Evolutionary conservation across 1,284 basidiomycete species (phyloP), one percentile per base, ranked within the genome.

Genomic region (Tilletia indica): DNA sequence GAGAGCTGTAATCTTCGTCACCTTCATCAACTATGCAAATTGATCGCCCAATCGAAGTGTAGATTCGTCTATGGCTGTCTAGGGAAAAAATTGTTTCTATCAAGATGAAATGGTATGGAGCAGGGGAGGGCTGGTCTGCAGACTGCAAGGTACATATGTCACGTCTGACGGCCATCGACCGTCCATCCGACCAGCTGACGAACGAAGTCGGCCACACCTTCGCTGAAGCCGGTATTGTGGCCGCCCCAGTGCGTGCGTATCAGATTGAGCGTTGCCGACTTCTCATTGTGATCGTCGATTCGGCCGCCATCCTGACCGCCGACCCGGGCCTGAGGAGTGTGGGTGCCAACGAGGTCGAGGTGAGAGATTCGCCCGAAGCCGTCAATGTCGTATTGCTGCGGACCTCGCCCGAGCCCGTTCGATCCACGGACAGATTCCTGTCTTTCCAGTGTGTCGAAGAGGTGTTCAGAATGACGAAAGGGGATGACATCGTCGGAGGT

Each of bases 401-500:
- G 21, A 8, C 12, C 21, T 25, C 25, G 19, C 31, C 25, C 34
- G 34, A 39, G 14, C 25, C 31, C 49, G n/a, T 34, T 25, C 34
- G 31, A 48, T 47, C 54, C 21, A 54, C 34, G 34, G 9, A 5
- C 67, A 16, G 47, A 36, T 34, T 69, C 68, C 16, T 38, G 49
- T 34, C 9, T 39, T 38, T 48, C 39, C 21, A 58, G 56, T 36
- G 56, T 56, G 9, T 51, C 51, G 31, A 34, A 47, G 21, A 54
- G 42, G 25, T 42, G 63, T 31, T 51, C 56, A 6, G 56, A 47
- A 82, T 97, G 94, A 0, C 87, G 86, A 78, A 88, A 85, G 0
- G 92, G 92, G 69, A 97, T 94, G 51, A 93, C 90, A 80, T 87
- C 87, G 85, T 97, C 94, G 80, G 93, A 87, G 76, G 89, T 87